Conservation (phyloP, 352 stramenopile genomes). For the Pythium dissimile region DNA sequence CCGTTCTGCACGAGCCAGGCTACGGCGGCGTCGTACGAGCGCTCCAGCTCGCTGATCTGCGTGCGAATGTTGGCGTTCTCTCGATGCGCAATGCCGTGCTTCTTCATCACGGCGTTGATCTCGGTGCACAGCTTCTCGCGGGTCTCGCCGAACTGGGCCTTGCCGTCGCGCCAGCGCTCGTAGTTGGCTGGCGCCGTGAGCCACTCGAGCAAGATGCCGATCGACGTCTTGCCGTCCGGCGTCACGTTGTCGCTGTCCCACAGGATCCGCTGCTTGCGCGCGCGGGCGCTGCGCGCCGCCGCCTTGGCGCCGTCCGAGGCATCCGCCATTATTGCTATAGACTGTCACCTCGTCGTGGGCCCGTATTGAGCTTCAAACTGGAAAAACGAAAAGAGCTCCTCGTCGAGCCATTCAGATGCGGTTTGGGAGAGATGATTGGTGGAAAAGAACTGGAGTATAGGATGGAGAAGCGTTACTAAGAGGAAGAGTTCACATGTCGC, state of each 20-base stretch:
- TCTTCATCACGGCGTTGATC: slow-evolving; percentile 62
- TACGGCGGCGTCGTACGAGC: slow-evolving; percentile 50
- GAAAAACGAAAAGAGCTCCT: neutral
- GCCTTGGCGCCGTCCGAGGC: neutral
- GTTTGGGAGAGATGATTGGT: slow-evolving; percentile 6
- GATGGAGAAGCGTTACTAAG: neutral
- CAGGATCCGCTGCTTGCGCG: slow-evolving; percentile 59
- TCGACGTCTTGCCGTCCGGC: slow-evolving; percentile 68
- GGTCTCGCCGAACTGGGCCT: slow-evolving; percentile 63
- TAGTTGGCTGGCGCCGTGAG: slow-evolving; percentile 61
- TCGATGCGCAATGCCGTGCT: slow-evolving; percentile 58
- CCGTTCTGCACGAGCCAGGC: slow-evolving; percentile 49
- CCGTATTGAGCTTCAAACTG: slow-evolving; percentile 18
- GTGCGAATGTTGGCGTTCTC: slow-evolving; percentile 82
- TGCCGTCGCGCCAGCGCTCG: slow-evolving; percentile 60
- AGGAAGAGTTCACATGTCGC: slow-evolving; percentile 14
- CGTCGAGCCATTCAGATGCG: slow-evolving; percentile 25
- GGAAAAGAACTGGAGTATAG: slow-evolving; percentile 8
- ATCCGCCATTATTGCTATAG: slow-evolving; percentile 4
- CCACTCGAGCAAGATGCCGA: slow-evolving; percentile 66
- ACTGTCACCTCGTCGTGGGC: neutral
- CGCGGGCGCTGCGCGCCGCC: slow-evolving; percentile 14
- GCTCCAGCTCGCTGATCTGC: slow-evolving; percentile 75
- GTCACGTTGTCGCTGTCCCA: slow-evolving; percentile 70
- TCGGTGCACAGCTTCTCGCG: slow-evolving; percentile 67